phyloP scores from a whole-genome alignment of 306 rosid genomes.

The Boehmeria nivea region DNA sequence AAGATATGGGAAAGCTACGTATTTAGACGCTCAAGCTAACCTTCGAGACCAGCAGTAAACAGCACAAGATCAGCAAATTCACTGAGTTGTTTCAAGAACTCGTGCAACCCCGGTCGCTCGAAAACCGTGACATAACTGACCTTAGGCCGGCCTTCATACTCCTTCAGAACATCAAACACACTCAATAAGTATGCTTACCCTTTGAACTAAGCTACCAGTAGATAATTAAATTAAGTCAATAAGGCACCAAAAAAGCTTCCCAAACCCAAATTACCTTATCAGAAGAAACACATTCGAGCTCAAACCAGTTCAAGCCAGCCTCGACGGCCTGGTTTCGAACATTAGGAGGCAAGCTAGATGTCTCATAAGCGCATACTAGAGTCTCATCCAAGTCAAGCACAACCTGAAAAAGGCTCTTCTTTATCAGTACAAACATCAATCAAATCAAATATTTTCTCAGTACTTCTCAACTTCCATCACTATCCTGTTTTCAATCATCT shows the following conservation, averaged over 20 bases:
- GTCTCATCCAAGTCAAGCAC: constrained; percentile 98
- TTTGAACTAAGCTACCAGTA: neutral
- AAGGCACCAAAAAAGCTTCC: neutral
- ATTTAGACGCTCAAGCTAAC: too few species aligned
- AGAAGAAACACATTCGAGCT: constrained; percentile 73
- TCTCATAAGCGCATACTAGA: constrained; percentile 84
- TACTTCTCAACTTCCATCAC: neutral
- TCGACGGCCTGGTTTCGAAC: constrained; percentile 70
- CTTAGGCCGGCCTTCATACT: constrained; percentile 71
- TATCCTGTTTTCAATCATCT: neutral
- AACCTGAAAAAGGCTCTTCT: constrained; percentile 39
- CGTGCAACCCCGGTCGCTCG: constrained; percentile 94
- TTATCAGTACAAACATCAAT: neutral
- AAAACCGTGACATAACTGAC: constrained; percentile 85
- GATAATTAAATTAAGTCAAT: neutral
- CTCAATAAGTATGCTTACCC: constrained; percentile 2
- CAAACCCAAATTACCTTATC: constrained; percentile 50
- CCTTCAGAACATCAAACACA: constrained; percentile 42
- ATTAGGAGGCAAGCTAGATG: constrained; percentile 64
- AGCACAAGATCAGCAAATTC: constrained; percentile 83
- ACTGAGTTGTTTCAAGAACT: constrained; percentile 66
- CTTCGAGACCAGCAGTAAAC: constrained; percentile 99
- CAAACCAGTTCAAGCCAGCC: constrained; percentile 90
- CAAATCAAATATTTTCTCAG: neutral
- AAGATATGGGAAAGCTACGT: constrained; percentile 10